These are phyloP conservation scores for Fusarium siculi DNA, from an alignment of 2,329 filamentous ascomycete genomes.

Conservation along the genomic window DNA sequence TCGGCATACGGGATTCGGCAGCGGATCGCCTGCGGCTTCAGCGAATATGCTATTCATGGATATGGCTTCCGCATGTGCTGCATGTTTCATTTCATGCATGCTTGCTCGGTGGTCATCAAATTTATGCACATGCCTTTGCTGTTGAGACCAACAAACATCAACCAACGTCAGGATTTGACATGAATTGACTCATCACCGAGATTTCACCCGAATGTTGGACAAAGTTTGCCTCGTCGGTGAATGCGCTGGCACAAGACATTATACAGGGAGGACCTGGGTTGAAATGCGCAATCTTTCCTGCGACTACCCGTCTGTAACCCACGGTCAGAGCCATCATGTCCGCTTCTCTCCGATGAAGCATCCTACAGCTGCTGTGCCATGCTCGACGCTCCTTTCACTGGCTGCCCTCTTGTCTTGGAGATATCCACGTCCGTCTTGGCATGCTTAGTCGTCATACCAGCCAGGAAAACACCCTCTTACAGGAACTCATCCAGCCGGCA, in stretches of 20 bases:
- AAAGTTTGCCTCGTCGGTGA: not conserved
- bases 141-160: not conserved
- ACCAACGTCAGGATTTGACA: slow-evolving; percentile 3
- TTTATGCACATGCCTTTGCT: not conserved
- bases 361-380: slow-evolving; percentile 10
- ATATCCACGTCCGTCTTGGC: slow-evolving; percentile 7
- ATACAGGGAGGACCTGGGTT: slow-evolving; percentile 6
- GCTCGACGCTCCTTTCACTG: not conserved
- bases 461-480: slow-evolving; percentile 13
- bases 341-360: slow-evolving; percentile 12
- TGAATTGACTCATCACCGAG: slow-evolving; percentile 16
- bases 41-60: slow-evolving; percentile 24
- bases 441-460: not conserved
- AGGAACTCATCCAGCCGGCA: not conserved
- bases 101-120: not conserved
- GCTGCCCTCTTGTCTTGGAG: not conserved
- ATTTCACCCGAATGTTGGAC: not conserved
- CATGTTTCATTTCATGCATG: slow-evolving; percentile 31
- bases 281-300: slow-evolving; percentile 30
- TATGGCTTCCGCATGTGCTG: slow-evolving; percentile 1
- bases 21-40: slow-evolving; percentile 6
- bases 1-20: not conserved
- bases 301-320: slow-evolving; percentile 6
- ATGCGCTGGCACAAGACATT: slow-evolving; percentile 17
- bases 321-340: not conserved